phyloP scores from a whole-genome alignment of 306 rosid genomes.

The Dryas drummondii region DNA sequence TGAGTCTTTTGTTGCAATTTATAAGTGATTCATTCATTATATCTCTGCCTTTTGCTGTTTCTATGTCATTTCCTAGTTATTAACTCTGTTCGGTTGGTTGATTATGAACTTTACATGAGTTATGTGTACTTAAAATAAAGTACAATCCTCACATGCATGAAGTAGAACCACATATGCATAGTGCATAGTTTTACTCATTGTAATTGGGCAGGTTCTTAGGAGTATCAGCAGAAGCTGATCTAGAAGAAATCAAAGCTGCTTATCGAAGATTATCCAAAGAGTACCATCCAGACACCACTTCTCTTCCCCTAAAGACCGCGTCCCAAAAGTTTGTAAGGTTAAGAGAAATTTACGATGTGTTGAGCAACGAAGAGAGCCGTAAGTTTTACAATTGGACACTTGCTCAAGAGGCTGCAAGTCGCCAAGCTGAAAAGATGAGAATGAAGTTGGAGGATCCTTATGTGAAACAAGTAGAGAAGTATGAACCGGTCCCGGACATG shows the following conservation, averaged over 20 bases:
- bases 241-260: conserved; percentile 81
- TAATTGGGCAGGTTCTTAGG: conserved; percentile 66
- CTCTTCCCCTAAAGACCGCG: conserved; percentile 79
- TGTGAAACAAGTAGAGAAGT: conserved; percentile 38
- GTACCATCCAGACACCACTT: conserved; percentile 97
- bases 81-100: too few species aligned
- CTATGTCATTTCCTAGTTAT: too few species aligned
- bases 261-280: conserved; percentile 79
- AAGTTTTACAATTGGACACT: conserved; percentile 87
- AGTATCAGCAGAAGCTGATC: conserved; percentile 56
- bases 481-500: conserved; percentile 65
- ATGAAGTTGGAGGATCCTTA: conserved; percentile 76
- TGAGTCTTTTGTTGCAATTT: conserved; percentile 26
- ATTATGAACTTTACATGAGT: too few species aligned
- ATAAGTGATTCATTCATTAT: too few species aligned
- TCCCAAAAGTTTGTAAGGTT: conserved; percentile 77
- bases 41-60: too few species aligned
- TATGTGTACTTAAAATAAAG: too few species aligned
- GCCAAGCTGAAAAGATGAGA: conserved; percentile 65
- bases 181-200: not conserved
- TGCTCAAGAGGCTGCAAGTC: conserved; percentile 84
- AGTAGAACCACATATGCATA: not conserved
- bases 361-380: conserved; percentile 66
- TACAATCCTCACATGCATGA: too few species aligned
- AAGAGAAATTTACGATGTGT: conserved; percentile 60